phyloP scores from a whole-genome alignment of 192 early-diverging fungal species.

The Pilobolus umbonatus region DNA sequence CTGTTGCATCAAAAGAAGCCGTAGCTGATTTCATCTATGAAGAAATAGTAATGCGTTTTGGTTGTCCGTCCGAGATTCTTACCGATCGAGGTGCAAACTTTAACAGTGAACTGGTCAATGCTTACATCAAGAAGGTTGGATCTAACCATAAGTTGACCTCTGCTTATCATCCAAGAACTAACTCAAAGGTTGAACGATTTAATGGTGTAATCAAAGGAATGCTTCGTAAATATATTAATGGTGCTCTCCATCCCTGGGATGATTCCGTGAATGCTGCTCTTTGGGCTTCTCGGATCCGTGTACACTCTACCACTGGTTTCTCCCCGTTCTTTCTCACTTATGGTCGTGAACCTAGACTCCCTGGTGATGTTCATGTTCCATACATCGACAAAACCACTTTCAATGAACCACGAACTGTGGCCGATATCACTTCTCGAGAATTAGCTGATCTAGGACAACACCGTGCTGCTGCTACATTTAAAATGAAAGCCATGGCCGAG shows the following conservation, averaged over 20 bases:
- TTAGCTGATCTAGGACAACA: no score
- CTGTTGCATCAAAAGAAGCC: no score
- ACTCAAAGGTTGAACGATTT: constrained; percentile 18
- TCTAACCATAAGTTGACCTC: constrained; percentile 16
- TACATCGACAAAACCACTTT: background rate
- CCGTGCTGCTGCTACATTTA: no score
- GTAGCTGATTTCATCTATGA: no score
- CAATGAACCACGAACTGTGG: background rate
- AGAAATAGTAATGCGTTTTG: no score
- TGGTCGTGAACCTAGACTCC: background rate
- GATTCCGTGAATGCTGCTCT: constrained; percentile 10
- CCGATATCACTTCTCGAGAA: background rate
- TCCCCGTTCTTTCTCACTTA: background rate
- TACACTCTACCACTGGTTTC: background rate
- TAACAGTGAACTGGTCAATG: no score
- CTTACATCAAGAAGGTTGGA: constrained; percentile 1
- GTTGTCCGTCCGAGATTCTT: no score
- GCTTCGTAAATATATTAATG: constrained; percentile 11
- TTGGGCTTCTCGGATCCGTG: background rate
- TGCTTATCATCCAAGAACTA: constrained; percentile 20
- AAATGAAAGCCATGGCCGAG: no score
- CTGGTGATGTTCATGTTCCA: background rate
- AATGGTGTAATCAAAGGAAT: constrained; percentile 12
- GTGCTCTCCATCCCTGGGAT: constrained; percentile 7
- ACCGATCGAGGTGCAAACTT: no score